phyloP scores from a whole-genome alignment of 164 flowering plant species.

The grape (Vitis vinifera) region ASM3070453v1 NC_081815.1:4604501-4605000 shows the following conservation, averaged over 20 bases:
- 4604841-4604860: neutral
- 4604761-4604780: no score
- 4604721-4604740: no score
- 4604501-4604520: neutral
- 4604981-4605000: no score
- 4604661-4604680: slow-evolving; percentile 97
- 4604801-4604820: neutral
- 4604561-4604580: slow-evolving; percentile 41
- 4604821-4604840: neutral
- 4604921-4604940: no score
- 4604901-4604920: neutral
- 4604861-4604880: neutral
- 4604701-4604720: neutral
- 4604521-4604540: no score
- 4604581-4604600: slow-evolving; percentile 66
- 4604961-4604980: no score
- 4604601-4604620: slow-evolving; percentile 78
- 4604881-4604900: neutral
- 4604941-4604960: neutral
- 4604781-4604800: no score
- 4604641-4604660: slow-evolving; percentile 84
- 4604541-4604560: neutral
- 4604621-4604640: slow-evolving; percentile 86
- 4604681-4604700: neutral
- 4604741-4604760: no score